A percentile compares a stretch with the other conserved stretches of the same genome.
These are phyloP conservation scores for Aspergillus luchuensis DNA, from an alignment of 2,329 filamentous ascomycete genomes.

Conservation along the genomic window DNA sequence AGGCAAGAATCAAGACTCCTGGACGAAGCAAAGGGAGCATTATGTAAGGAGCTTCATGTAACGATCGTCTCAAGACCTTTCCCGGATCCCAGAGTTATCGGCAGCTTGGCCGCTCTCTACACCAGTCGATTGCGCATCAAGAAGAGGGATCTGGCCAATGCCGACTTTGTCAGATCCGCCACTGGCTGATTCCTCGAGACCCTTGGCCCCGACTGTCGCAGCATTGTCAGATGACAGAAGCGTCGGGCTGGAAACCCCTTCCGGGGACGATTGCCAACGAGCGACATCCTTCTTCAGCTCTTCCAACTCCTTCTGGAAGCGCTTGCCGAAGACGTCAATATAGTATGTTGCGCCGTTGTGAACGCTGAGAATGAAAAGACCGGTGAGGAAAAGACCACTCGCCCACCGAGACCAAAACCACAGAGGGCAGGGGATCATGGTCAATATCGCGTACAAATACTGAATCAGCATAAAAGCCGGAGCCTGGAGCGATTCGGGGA, in stretches of 20 bases:
- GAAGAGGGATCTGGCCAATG: conserved; percentile 40
- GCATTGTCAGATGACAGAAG: conserved; percentile 27
- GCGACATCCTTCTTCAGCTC: conserved; percentile 83
- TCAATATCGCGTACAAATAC: conserved; percentile 84
- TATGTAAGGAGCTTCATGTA: neutral
- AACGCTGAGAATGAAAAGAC: conserved; percentile 90
- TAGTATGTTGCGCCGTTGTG: conserved; percentile 98
- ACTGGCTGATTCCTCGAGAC: conserved; percentile 23
- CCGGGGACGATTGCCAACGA: conserved; percentile 69
- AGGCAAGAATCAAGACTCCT: neutral
- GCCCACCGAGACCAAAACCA: conserved; percentile 92
- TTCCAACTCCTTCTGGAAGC: conserved; percentile 95
- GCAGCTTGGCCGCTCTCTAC: conserved; percentile 16
- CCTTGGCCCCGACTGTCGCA: conserved; percentile 21
- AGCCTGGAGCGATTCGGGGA: conserved; percentile 77
- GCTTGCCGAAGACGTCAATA: conserved; percentile 95
- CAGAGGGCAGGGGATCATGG: conserved; percentile 89
- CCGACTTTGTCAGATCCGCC: conserved; percentile 29
- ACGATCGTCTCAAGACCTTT: conserved; percentile 24
- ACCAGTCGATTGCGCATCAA: conserved; percentile 37
- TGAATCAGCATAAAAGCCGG: conserved; percentile 95
- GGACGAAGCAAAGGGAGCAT: neutral
- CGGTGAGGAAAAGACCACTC: conserved; percentile 72
- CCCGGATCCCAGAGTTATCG: conserved; percentile 23
- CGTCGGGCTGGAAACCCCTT: conserved; percentile 34